phyloP scores from a whole-genome alignment of 2,329 filamentous ascomycete genomes.

The Xylaria hypoxylon region DNA sequence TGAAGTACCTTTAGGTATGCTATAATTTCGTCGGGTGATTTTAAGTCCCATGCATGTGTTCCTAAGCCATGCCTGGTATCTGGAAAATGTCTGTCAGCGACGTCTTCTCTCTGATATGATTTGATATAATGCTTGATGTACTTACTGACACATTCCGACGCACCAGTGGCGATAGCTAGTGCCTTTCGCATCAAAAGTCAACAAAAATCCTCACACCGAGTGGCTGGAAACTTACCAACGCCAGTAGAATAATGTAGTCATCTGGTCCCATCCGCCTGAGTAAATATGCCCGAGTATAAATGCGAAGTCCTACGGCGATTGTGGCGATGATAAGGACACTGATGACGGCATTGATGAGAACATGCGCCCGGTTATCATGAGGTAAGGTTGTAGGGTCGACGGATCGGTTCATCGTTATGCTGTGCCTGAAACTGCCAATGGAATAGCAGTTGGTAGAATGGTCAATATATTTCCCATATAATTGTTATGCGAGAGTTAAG shows the following conservation, averaged over 20 bases:
- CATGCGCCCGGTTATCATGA: slow-evolving; percentile 41
- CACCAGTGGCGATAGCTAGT: slow-evolving; percentile 42
- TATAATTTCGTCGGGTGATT: slow-evolving; percentile 26
- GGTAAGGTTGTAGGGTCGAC: slow-evolving; percentile 24
- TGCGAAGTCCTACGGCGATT: slow-evolving; percentile 45
- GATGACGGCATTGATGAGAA: slow-evolving; percentile 45
- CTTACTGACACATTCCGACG: slow-evolving; percentile 44
- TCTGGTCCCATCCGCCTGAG: slow-evolving; percentile 49
- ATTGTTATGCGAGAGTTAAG: not conserved
- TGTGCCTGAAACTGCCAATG: slow-evolving; percentile 18
- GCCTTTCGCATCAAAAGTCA: slow-evolving; percentile 32
- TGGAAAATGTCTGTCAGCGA: slow-evolving; percentile 31
- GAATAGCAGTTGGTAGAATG: not conserved
- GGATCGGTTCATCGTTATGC: slow-evolving; percentile 34
- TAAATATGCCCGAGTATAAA: slow-evolving; percentile 49
- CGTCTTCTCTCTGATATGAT: not conserved
- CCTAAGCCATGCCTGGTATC: slow-evolving; percentile 45
- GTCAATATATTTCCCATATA: too few species aligned
- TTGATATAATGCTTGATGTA: slow-evolving; percentile 1
- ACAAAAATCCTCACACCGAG: not conserved
- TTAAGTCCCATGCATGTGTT: slow-evolving; percentile 43
- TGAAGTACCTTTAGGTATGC: slow-evolving; percentile 42
- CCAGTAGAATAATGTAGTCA: slow-evolving; percentile 50
- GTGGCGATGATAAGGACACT: slow-evolving; percentile 46
- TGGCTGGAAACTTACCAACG: slow-evolving; percentile 53